phyloP scores from a whole-genome alignment of 805 yeast genomes.

The Myxozyma monticola region DNA sequence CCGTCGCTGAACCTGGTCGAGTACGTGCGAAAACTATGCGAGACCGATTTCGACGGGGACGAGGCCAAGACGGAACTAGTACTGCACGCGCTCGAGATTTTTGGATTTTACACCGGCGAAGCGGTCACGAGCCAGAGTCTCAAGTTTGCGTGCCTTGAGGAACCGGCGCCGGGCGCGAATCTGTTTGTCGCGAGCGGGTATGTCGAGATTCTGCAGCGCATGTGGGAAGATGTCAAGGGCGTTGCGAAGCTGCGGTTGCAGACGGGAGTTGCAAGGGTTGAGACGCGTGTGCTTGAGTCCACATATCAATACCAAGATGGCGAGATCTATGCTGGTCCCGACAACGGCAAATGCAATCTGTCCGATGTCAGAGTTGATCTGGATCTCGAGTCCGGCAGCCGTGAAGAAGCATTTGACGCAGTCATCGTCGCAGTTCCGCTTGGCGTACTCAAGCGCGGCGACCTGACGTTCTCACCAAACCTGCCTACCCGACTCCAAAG shows the following conservation, averaged over 20 bases:
- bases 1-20: conserved; percentile 16
- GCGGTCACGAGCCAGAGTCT: conserved; percentile 29
- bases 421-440: conserved; percentile 37
- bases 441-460: conserved; percentile 34
- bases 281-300: too few relatives aligned
- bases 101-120: conserved; percentile 31
- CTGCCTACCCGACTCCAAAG: conserved; percentile 26
- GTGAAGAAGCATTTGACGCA: conserved; percentile 30
- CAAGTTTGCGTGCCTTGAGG: conserved; percentile 28
- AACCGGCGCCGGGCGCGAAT: conserved; percentile 29
- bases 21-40: conserved; percentile 6
- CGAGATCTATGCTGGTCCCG: background rate
- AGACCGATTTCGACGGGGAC: background rate
- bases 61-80: conserved; percentile 11
- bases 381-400: background rate
- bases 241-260: conserved; percentile 1
- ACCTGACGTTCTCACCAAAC: conserved; percentile 32
- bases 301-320: background rate
- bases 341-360: background rate
- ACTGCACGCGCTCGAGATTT: conserved; percentile 8
- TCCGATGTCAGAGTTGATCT: background rate
- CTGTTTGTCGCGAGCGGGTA: conserved; percentile 31
- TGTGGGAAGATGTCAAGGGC: conserved; percentile 6
- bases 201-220: conserved; percentile 6
- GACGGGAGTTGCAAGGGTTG: conserved; percentile 6